Percentiles rank a stretch among this genome's conserved stretches.
These are phyloP conservation scores for Fusarium pilosicola DNA, from an alignment of 2,329 filamentous ascomycete species.

Conservation along the genomic window DNA sequence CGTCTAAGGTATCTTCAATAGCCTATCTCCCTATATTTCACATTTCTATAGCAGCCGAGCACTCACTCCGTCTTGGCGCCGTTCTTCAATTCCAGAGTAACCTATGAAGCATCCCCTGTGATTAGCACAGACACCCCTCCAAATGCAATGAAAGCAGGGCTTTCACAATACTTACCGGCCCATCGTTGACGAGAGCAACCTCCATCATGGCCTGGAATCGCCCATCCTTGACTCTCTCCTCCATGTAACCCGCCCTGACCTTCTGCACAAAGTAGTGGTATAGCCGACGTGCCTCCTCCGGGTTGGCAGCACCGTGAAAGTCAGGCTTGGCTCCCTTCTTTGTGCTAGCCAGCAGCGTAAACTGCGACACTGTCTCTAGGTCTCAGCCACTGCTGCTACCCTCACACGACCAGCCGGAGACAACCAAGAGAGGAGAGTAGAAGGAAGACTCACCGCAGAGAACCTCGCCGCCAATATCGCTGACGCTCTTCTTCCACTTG, in stretches of 20 bases:
- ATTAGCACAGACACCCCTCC: not conserved
- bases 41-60: constrained; percentile 1
- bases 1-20: constrained; percentile 6
- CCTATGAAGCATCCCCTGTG: constrained; percentile 21
- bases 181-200: constrained; percentile 90
- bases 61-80: constrained; percentile 27
- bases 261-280: constrained; percentile 87
- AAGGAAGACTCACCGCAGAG: constrained; percentile 76
- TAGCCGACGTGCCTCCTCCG: constrained; percentile 79
- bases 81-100: constrained; percentile 43
- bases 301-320: constrained; percentile 87
- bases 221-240: constrained; percentile 89
- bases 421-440: not conserved
- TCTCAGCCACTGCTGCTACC: not conserved
- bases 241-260: constrained; percentile 75
- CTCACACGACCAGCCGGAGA: not conserved
- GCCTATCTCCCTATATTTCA: not conserved
- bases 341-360: constrained; percentile 91
- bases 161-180: constrained; percentile 62
- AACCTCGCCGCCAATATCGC: constrained; percentile 89
- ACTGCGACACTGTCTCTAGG: constrained; percentile 84
- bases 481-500: constrained; percentile 90
- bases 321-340: constrained; percentile 96
- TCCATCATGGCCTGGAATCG: constrained; percentile 99
- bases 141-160: not conserved